A percentile compares a stretch with the other conserved stretches of the same genome.
Evolutionary conservation across 441 rosid species (phyloP).

Genomic region (Biscutella laevigata): DNA sequence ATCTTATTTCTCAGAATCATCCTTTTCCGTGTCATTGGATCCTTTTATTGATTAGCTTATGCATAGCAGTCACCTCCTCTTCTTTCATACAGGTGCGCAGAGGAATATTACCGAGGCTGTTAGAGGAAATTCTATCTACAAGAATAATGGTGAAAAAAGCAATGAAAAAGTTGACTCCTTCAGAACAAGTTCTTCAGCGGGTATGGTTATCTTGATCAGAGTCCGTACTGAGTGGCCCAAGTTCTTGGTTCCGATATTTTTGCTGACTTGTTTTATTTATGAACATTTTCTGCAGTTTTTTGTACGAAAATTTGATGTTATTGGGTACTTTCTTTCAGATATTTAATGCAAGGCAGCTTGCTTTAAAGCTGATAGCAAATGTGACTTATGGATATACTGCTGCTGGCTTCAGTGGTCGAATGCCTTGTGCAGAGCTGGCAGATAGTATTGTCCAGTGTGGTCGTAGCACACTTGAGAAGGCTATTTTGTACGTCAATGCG

Average conservation of each 20-base stretch:
- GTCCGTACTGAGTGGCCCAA: neutral
- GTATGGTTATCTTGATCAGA: constrained; percentile 39
- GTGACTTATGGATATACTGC: constrained; percentile 98
- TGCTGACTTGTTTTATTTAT: neutral
- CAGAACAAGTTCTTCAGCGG: constrained; percentile 76
- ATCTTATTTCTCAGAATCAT: constrained; percentile 4
- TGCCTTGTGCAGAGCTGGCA: constrained; percentile 99
- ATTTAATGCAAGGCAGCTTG: constrained; percentile 96
- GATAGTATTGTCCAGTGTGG: constrained; percentile 98
- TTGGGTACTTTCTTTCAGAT: constrained; percentile 49
- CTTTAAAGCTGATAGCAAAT: constrained; percentile 93
- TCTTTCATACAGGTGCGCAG: constrained; percentile 49
- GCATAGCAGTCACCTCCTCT: constrained; percentile 3
- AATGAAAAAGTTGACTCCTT: constrained; percentile 76
- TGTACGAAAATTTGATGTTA: constrained; percentile 3
- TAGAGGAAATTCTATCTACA: constrained; percentile 93
- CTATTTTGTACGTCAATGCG: constrained; percentile 70
- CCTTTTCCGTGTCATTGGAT: neutral
- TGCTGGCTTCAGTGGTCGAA: constrained; percentile 99
- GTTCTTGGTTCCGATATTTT: neutral
- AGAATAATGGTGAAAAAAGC: constrained; percentile 94
- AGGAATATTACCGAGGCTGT: constrained; percentile 78
- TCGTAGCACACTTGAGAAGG: constrained; percentile 83
- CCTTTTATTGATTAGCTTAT: constrained; percentile 14
- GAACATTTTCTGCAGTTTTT: constrained; percentile 5